These are phyloP conservation scores for Hemileccinum rubropunctum DNA, from an alignment of 768 basidiomycete genomes.

Conservation along the genomic window DNA sequence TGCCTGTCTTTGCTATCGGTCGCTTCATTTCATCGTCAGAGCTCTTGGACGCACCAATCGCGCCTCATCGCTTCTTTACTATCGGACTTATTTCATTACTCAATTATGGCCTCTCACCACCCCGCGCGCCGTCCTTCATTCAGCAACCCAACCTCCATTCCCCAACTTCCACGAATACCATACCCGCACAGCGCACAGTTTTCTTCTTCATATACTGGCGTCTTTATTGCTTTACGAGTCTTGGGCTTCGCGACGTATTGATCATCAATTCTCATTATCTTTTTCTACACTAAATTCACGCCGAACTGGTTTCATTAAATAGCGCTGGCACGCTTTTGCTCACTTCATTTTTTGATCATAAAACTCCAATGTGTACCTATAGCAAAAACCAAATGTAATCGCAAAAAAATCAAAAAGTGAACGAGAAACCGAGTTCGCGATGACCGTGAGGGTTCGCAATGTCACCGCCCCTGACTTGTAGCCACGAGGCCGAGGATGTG, in stretches of 20 bases:
- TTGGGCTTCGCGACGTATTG: not conserved
- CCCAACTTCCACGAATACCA: not conserved
- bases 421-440: no score
- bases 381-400: no score
- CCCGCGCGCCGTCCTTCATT: not conserved
- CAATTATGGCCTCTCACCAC: constrained; percentile 8
- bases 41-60: not conserved
- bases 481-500: not conserved
- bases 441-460: no score
- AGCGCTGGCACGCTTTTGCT: constrained; percentile 6
- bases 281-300: not conserved
- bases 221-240: not conserved
- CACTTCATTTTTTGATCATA: not conserved
- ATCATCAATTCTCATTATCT: not conserved
- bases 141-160: not conserved
- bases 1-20: not conserved
- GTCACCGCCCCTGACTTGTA: not conserved
- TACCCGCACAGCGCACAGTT: not conserved
- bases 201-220: not conserved
- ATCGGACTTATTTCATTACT: constrained; percentile 18
- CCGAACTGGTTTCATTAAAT: constrained; percentile 10
- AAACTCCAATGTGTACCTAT: no score
- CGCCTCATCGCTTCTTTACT: not conserved
- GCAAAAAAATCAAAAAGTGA: no score
- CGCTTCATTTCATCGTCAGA: not conserved